Evolutionary conservation across 352 stramenopile genomes (phyloP).

Genomic region (Phytophthora parvispora): DNA sequence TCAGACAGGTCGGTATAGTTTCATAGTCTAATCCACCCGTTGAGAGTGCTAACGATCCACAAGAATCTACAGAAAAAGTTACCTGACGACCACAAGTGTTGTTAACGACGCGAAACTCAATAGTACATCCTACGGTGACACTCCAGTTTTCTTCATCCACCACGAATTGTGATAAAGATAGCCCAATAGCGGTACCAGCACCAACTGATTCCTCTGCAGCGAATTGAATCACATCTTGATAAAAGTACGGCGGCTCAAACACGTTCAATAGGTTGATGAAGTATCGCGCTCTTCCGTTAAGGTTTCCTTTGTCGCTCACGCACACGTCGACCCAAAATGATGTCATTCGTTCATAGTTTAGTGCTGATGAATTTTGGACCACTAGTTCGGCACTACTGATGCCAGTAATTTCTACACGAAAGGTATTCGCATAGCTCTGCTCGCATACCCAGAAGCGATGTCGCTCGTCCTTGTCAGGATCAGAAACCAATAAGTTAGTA

Average conservation of each 20-base stretch:
- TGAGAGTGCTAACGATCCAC: constrained; percentile 26
- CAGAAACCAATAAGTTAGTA: constrained; percentile 32
- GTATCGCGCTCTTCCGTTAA: constrained; percentile 32
- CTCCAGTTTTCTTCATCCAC: constrained; percentile 38
- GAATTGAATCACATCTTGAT: constrained; percentile 30
- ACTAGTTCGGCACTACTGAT: constrained; percentile 29
- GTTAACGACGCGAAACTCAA: constrained; percentile 21
- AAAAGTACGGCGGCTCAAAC: constrained; percentile 61
- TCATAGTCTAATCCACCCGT: constrained; percentile 30
- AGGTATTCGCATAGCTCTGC: constrained; percentile 44
- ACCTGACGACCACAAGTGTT: constrained; percentile 18
- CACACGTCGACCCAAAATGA: constrained; percentile 60
- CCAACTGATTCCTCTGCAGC: constrained; percentile 37
- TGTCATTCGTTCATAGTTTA: constrained; percentile 54
- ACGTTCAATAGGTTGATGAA: constrained; percentile 51
- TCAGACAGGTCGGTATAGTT: constrained; percentile 29
- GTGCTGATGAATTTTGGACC: constrained; percentile 38
- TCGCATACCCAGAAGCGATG: constrained; percentile 57
- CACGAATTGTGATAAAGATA: constrained; percentile 14
- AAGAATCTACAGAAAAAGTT: constrained; percentile 21
- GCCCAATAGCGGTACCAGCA: constrained; percentile 10
- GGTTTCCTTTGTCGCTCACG: constrained; percentile 46
- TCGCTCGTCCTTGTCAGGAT: constrained; percentile 47
- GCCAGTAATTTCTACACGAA: constrained; percentile 36
- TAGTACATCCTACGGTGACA: constrained; percentile 12